Percentiles rank a stretch among this genome's conserved stretches.
Evolutionary conservation across 805 yeast species (phyloP).

Genomic region (Yarrowia keelungensis): DNA sequence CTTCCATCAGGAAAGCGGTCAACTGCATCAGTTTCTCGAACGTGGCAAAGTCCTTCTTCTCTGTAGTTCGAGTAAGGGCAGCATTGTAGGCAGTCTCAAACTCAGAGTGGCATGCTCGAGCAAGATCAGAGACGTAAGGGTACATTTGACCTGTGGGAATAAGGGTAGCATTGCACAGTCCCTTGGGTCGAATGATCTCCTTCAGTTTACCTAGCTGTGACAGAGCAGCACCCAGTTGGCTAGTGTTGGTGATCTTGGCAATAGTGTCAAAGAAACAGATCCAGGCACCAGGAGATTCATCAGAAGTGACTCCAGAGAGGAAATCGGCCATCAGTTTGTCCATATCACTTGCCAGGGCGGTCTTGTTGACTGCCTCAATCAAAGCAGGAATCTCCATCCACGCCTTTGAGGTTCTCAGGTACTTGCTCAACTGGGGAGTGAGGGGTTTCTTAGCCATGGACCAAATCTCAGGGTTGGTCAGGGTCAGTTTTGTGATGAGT

Average conservation of each 20-base stretch:
- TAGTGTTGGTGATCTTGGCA: conserved; percentile 18
- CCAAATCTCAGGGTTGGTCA: conserved; percentile 51
- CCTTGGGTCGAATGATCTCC: conserved; percentile 27
- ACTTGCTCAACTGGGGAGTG: conserved; percentile 30
- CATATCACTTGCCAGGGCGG: conserved; percentile 7
- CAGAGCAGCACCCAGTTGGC: conserved; percentile 22
- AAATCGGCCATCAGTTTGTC: conserved; percentile 14
- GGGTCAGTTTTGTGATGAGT: conserved; percentile 55
- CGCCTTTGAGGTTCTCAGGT: conserved; percentile 21
- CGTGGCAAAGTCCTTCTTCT: conserved; percentile 27
- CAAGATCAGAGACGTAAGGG: conserved; percentile 24
- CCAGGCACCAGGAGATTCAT: conserved; percentile 28
- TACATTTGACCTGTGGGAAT: conserved; percentile 30
- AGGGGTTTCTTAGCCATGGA: conserved; percentile 36
- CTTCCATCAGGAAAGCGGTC: conserved; percentile 21
- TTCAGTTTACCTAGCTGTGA: conserved; percentile 25
- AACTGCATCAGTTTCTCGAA: conserved; percentile 29
- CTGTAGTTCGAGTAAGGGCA: conserved; percentile 11
- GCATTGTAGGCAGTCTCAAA: conserved; percentile 47
- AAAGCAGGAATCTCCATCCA: conserved; percentile 31
- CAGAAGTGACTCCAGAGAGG: conserved; percentile 13
- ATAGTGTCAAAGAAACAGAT: conserved; percentile 27
- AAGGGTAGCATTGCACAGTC: conserved; percentile 25
- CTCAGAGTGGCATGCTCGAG: not conserved
- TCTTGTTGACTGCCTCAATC: conserved; percentile 13